Evolutionary conservation across 495 filamentous ascomycete species (phyloP).

Genomic region (Daldinia caldariorum): DNA sequence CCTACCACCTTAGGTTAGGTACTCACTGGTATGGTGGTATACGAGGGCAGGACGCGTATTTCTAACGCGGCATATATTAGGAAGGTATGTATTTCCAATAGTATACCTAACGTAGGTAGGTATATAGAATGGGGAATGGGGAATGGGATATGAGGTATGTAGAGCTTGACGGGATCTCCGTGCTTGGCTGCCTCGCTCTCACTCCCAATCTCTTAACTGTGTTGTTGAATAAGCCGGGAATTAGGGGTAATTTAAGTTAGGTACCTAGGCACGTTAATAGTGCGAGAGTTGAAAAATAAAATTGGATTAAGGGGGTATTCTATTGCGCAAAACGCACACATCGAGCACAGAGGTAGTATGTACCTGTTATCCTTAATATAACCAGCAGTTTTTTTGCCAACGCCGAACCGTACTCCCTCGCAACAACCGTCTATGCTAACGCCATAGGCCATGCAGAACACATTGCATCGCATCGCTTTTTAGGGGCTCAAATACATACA

Average conservation of each 20-base stretch:
- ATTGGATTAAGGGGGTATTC: constrained; percentile 7
- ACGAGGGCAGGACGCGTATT: not conserved
- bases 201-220: too few relatives aligned
- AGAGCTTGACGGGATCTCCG: too few relatives aligned
- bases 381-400: not conserved
- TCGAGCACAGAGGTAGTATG: not conserved
- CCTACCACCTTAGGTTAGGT: too few relatives aligned
- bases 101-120: too few relatives aligned
- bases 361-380: not conserved
- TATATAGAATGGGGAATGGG: too few relatives aligned
- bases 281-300: not conserved
- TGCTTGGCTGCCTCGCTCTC: too few relatives aligned
- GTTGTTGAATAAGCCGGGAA: too few relatives aligned
- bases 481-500: not conserved
- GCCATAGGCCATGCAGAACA: constrained; percentile 20
- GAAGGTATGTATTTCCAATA: not conserved
- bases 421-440: not conserved
- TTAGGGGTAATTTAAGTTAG: too few relatives aligned
- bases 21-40: too few relatives aligned
- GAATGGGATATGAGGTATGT: too few relatives aligned
- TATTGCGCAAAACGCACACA: not conserved
- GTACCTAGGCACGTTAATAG: too few relatives aligned
- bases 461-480: too few relatives aligned
- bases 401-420: not conserved
- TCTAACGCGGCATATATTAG: not conserved